Evolutionary conservation across 1,284 basidiomycete genomes (phyloP), one percentile per base, ranked within the genome.

Genomic region (Apiotrichum gamsii): DNA sequence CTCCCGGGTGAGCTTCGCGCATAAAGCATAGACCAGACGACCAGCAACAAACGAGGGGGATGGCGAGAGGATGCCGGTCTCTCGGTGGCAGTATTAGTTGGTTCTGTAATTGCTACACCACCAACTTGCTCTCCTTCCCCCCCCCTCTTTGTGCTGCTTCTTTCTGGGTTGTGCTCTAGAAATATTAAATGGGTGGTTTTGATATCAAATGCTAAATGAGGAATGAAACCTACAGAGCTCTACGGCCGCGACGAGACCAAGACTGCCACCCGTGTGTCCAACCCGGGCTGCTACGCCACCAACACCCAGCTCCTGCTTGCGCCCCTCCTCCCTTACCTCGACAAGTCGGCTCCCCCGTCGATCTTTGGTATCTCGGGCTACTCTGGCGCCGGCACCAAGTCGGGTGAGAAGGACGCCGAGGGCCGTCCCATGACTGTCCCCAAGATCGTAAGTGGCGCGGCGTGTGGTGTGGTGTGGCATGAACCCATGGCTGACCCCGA

Each of bases 231-330:
- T 54, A 21, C 35, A 55, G 94, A 98, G 69, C 76, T 98, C 34
- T 97, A 98, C 72, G 83, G 81, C 25, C 87, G 94, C 47, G 74
- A 77, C 30, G 70, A 73, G 4, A 78, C 95, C 56, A 82, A 82
- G 39, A 58, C 72, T 1, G 79, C 94, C 11, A 88, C 83, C 65
- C 77, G 91, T 40, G 90, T 98, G 54, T 89, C 94, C 38, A 98
- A 98, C 74, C 94, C 94, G 0, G 94, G 94, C 28, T 98, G 94
- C 70, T 98, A 94, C 70, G 87, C 94, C 5, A 97, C 94, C 35
- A 90, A 90, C 56, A 81, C 83, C 6, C 94, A 98, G 72, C 78
- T 97, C 51, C 80, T 98, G 39, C 75, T 96, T 53, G 94, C 90
- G 0, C 94, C 94, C 15, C 78, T 98, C 15, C 77, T 96, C 49